phyloP scores from a whole-genome alignment of 345 rosid species.

The Populus deltoides region DNA sequence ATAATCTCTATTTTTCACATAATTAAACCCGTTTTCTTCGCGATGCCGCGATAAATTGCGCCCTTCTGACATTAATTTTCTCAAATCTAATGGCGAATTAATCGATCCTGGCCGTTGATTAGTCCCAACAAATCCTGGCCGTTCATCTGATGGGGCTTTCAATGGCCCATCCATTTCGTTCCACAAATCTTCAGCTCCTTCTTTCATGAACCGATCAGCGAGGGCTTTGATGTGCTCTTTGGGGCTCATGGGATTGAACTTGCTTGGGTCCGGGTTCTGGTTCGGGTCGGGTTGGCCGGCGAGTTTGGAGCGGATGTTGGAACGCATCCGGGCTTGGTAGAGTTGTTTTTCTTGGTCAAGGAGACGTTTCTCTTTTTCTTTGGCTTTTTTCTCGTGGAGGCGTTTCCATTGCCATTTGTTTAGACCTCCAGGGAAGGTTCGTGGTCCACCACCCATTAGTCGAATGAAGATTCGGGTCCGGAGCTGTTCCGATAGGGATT shows the following conservation, averaged over 20 bases:
- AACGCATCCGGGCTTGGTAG: conserved; percentile 72
- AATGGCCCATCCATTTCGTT: conserved; percentile 77
- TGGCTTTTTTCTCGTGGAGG: conserved; percentile 87
- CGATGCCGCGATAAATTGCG: conserved; percentile 1
- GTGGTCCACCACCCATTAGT: conserved; percentile 91
- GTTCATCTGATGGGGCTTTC: conserved; percentile 28
- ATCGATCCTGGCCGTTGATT: conserved; percentile 9
- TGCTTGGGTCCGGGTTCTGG: conserved; percentile 4
- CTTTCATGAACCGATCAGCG: conserved; percentile 86
- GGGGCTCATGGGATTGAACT: conserved; percentile 54
- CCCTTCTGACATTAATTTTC: conserved; percentile 34
- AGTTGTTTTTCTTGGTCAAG: conserved; percentile 91
- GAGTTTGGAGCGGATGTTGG: conserved; percentile 59
- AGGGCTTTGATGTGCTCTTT: conserved; percentile 61
- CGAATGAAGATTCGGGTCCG: conserved; percentile 40
- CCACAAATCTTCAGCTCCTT: conserved; percentile 93
- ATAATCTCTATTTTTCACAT: conserved; percentile 37
- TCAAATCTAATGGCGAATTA: conserved; percentile 49
- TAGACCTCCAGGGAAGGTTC: conserved; percentile 88
- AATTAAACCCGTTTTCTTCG: conserved; percentile 18
- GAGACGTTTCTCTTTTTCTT: conserved; percentile 80
- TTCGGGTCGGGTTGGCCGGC: conserved; percentile 27
- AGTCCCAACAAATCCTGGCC: conserved; percentile 18
- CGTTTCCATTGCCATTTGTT: conserved; percentile 99
- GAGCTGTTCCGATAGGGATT: conserved; percentile 21